These are phyloP conservation scores for Dinochytrium kinnereticum DNA, from an alignment of 371 early-diverging fungal genomes.

Conservation along the genomic window DNA sequence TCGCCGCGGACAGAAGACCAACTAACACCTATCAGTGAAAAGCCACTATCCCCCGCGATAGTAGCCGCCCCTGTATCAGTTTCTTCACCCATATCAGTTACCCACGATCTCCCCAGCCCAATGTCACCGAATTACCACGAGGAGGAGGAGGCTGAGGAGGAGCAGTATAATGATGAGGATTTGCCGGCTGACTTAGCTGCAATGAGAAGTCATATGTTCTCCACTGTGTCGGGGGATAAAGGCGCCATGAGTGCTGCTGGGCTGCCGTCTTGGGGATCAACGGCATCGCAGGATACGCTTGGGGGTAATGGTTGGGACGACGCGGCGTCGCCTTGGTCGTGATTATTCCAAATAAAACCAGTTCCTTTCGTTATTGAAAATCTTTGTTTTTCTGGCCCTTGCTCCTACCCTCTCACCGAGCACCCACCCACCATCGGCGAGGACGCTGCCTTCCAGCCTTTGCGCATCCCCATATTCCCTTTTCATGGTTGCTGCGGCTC, in stretches of 20 bases:
- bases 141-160: constrained; percentile 15
- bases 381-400: too few species aligned
- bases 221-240: background rate
- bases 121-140: too few species aligned
- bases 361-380: too few species aligned
- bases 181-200: constrained; percentile 29
- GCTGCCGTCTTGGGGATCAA: background rate
- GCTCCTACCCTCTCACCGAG: too few species aligned
- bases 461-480: too few species aligned
- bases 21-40: too few species aligned
- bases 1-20: too few species aligned
- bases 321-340: background rate
- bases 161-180: constrained; percentile 19
- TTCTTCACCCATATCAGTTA: background rate
- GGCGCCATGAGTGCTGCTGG: background rate
- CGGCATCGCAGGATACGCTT: background rate
- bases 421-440: too few species aligned
- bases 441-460: too few species aligned
- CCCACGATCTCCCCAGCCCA: too few species aligned
- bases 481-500: too few species aligned
- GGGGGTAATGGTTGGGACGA: background rate
- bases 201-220: constrained; percentile 19
- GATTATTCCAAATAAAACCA: too few species aligned
- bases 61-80: background rate
- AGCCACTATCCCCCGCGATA: background rate